phyloP scores from a whole-genome alignment of 805 yeast genomes.

The Kuraishia molischiana region DNA sequence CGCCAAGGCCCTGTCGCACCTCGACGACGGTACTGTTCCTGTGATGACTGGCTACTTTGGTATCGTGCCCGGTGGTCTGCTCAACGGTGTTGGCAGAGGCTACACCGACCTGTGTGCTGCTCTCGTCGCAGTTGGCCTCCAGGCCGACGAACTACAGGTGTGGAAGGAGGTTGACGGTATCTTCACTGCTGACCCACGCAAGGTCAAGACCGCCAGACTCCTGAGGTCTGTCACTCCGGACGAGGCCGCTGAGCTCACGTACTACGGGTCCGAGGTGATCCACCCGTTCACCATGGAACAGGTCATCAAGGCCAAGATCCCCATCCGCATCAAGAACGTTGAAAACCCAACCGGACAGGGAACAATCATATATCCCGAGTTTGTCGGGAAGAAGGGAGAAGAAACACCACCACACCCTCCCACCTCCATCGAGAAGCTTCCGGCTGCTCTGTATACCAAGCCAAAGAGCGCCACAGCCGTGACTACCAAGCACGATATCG shows the following conservation, averaged over 20 bases:
- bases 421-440: constrained; percentile 47
- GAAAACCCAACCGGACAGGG: constrained; percentile 91
- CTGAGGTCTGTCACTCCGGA: constrained; percentile 90
- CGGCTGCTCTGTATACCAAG: constrained; percentile 26
- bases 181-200: constrained; percentile 96
- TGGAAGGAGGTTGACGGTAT: constrained; percentile 99
- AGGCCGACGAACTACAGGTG: constrained; percentile 90
- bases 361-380: constrained; percentile 89
- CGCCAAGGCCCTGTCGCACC: constrained; percentile 33
- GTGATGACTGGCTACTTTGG: constrained; percentile 97
- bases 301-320: constrained; percentile 91
- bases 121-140: constrained; percentile 82
- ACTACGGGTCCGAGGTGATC: constrained; percentile 95
- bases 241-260: constrained; percentile 96
- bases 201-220: constrained; percentile 82
- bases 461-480: constrained; percentile 86
- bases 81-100: constrained; percentile 93
- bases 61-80: constrained; percentile 87
- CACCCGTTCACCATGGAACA: constrained; percentile 99
- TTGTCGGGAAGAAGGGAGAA: constrained; percentile 76
- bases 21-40: constrained; percentile 45
- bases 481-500: constrained; percentile 87
- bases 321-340: constrained; percentile 93
- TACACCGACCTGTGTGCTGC: constrained; percentile 98
- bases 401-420: constrained; percentile 95